phyloP scores from a whole-genome alignment of 2,329 filamentous ascomycete species.

The Acephala macrosclerotiorum region DNA sequence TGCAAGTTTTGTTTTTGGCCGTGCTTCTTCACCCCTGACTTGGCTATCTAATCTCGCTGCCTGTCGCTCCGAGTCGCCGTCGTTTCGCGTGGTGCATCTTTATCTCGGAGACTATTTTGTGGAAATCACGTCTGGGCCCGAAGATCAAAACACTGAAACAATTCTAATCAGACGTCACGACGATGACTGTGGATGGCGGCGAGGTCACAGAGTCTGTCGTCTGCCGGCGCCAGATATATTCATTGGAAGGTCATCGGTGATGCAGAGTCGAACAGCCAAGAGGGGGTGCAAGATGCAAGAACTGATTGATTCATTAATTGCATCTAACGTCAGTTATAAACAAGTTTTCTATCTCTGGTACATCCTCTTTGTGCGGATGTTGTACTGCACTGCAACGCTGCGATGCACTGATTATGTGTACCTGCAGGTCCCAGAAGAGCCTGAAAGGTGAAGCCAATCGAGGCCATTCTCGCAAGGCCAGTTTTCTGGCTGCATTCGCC shows the following conservation, averaged over 20 bases:
- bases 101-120: slow-evolving; percentile 1
- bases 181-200: not conserved
- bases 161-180: slow-evolving; percentile 22
- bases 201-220: not conserved
- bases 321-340: not conserved
- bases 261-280: not conserved
- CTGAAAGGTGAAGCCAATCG: not conserved
- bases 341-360: slow-evolving; percentile 15
- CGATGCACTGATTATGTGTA: slow-evolving; percentile 16
- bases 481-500: not conserved
- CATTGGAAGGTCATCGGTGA: not conserved
- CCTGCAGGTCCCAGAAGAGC: slow-evolving; percentile 15
- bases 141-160: slow-evolving; percentile 22
- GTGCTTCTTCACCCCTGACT: slow-evolving; percentile 2
- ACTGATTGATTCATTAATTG: not conserved
- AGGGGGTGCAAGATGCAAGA: not conserved
- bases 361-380: slow-evolving; percentile 3
- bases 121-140: slow-evolving; percentile 9
- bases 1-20: too few species aligned
- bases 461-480: slow-evolving; percentile 1
- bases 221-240: not conserved
- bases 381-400: slow-evolving; percentile 16
- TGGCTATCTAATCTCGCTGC: slow-evolving; percentile 1
- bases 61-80: not conserved
- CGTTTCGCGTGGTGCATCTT: not conserved